Conservation (phyloP, 2,329 filamentous ascomycete species). For the Leptosphaerulina australis region DNA sequence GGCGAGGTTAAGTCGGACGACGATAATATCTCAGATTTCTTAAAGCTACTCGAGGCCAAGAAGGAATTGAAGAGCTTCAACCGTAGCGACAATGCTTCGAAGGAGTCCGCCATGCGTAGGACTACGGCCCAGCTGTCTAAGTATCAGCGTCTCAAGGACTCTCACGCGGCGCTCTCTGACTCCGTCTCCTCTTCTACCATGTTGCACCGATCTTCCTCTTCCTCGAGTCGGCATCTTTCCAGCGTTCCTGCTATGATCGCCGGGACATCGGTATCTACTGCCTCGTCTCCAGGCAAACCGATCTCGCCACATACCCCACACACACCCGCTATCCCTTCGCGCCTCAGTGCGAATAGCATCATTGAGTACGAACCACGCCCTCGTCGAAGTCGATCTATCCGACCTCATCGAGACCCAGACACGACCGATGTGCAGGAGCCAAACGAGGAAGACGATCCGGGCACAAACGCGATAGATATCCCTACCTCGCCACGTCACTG, state of each 20-base stretch:
- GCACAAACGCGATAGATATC: conserved; percentile 73
- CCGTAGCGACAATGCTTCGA: conserved; percentile 61
- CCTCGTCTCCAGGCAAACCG: conserved; percentile 86
- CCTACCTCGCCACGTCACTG: conserved; percentile 68
- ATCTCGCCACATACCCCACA: conserved; percentile 90
- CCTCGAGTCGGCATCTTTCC: conserved; percentile 74
- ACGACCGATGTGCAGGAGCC: conserved; percentile 34
- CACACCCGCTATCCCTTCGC: conserved; percentile 89
- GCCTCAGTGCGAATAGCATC: conserved; percentile 90
- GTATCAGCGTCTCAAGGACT: conserved; percentile 88
- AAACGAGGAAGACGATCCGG: conserved; percentile 49
- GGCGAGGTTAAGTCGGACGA: conserved; percentile 79
- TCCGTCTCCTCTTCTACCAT: conserved; percentile 91
- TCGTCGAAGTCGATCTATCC: conserved; percentile 38
- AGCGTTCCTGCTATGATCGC: conserved; percentile 66
- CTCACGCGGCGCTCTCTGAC: conserved; percentile 85
- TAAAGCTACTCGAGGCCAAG: conserved; percentile 85
- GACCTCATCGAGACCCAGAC: conserved; percentile 42
- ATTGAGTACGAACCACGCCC: conserved; percentile 65
- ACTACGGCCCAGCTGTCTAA: conserved; percentile 81
- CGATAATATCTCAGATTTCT: conserved; percentile 90
- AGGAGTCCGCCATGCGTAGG: conserved; percentile 73
- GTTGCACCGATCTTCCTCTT: conserved; percentile 80
- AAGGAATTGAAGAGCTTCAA: conserved; percentile 86
- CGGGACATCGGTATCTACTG: conserved; percentile 77